Conservation (phyloP, 331 rosid genomes). For the Prunus yedoensis region DNA sequence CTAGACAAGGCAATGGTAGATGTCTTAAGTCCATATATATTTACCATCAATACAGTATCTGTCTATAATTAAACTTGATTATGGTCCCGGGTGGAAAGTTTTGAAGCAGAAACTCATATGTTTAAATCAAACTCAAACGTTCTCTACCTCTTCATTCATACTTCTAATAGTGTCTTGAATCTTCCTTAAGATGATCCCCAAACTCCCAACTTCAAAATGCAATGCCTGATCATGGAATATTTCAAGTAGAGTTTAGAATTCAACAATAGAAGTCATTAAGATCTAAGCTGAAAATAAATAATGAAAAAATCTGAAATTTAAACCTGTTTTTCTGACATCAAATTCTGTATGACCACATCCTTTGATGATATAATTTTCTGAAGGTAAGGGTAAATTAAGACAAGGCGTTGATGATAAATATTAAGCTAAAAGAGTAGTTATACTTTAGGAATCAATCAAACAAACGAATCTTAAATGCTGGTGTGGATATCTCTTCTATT, state of each 20-base stretch:
- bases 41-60: not conserved
- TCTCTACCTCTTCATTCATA: conserved; percentile 62
- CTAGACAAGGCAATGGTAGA: not conserved
- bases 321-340: conserved; percentile 70
- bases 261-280: conserved; percentile 14
- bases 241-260: conserved; percentile 28
- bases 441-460: conserved; percentile 15
- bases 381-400: conserved; percentile 58
- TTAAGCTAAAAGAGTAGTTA: conserved; percentile 16
- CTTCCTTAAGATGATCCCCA: conserved; percentile 51
- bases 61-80: not conserved
- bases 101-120: not conserved
- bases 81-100: conserved; percentile 2
- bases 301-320: conserved; percentile 11
- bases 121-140: not conserved
- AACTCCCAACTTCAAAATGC: conserved; percentile 55
- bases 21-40: not conserved
- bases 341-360: conserved; percentile 53
- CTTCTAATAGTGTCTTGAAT: conserved; percentile 49
- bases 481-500: conserved; percentile 67
- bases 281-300: not conserved
- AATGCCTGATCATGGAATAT: conserved; percentile 40
- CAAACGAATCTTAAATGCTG: conserved; percentile 11
- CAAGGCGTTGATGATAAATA: conserved; percentile 12
- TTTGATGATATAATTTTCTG: conserved; percentile 55